Evolutionary conservation across 805 yeast genomes (phyloP).

Genomic region (Saccharomycopsis sp.): DNA sequence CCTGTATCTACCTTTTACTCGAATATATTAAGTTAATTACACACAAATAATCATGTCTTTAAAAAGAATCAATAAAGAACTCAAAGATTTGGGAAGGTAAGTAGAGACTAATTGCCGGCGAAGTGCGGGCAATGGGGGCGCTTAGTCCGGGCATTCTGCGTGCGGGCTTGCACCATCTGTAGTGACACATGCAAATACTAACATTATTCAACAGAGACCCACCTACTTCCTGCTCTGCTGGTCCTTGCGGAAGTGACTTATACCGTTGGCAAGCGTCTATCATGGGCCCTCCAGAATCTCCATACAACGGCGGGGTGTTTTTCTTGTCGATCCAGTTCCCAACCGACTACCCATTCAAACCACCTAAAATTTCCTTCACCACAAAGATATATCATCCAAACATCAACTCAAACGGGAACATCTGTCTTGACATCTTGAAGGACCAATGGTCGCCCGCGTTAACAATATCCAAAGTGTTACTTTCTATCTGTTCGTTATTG

Average conservation of each 20-base stretch:
- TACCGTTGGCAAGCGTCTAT: slow-evolving; percentile 99
- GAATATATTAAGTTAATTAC: too few species aligned
- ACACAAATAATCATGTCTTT: slow-evolving; percentile 53
- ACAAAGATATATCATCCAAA: slow-evolving; percentile 97
- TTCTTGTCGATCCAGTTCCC: slow-evolving; percentile 96
- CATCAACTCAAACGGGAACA: slow-evolving; percentile 91
- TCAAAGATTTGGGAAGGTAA: slow-evolving; percentile 89
- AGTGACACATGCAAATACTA: slow-evolving; percentile 21
- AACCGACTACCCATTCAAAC: slow-evolving; percentile 98
- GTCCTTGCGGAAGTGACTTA: slow-evolving; percentile 96
- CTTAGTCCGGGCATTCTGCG: too few species aligned
- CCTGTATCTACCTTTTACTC: neutral
- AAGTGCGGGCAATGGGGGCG: too few species aligned
- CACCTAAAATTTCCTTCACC: slow-evolving; percentile 89
- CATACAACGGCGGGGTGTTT: slow-evolving; percentile 86
- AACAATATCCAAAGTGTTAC: slow-evolving; percentile 89
- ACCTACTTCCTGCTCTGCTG: slow-evolving; percentile 98
- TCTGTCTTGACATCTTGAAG: slow-evolving; percentile 92
- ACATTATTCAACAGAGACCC: slow-evolving; percentile 71
- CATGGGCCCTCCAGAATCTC: slow-evolving; percentile 97
- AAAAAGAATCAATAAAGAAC: slow-evolving; percentile 94
- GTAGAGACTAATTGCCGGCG: slow-evolving; percentile 29
- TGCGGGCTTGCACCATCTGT: too few species aligned
- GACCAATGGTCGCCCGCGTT: slow-evolving; percentile 99
- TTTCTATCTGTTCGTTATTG: slow-evolving; percentile 89